Percentiles rank a stretch among this genome's conserved stretches.
Evolutionary conservation across 345 rosid species (phyloP).

Genomic region (Citrus glauca): DNA sequence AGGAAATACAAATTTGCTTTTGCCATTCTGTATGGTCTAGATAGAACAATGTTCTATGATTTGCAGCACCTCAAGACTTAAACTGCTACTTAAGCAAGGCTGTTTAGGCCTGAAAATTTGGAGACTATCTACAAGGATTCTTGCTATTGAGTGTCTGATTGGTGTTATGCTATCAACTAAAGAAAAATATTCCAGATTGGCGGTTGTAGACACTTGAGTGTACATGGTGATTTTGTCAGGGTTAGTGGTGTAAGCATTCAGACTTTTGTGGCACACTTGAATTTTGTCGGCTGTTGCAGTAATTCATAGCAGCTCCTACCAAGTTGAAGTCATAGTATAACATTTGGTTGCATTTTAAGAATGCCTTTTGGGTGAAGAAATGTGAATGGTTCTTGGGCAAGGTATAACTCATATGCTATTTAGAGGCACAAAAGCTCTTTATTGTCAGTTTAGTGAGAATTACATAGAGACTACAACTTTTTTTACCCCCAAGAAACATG

Average conservation of each 20-base stretch:
- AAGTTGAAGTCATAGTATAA: not conserved
- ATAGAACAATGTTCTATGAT: not conserved
- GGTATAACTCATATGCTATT: not conserved
- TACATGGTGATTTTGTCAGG: not conserved
- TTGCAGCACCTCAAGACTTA: not conserved
- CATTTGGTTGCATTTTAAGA: not conserved
- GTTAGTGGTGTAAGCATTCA: not conserved
- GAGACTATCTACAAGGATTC: not conserved
- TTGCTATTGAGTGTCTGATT: not conserved
- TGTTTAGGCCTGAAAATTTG: not conserved
- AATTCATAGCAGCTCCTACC: not conserved
- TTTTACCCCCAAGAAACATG: not conserved
- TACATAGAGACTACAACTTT: not conserved
- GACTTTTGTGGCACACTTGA: not conserved
- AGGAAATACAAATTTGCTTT: not conserved
- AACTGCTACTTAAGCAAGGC: not conserved
- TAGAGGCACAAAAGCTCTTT: not conserved
- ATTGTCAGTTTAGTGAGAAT: not conserved
- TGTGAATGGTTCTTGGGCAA: not conserved
- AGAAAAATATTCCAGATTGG: not conserved
- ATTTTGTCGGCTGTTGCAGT: not conserved
- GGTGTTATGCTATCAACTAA: not conserved
- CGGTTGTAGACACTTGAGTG: no score
- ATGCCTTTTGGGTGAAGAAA: not conserved
- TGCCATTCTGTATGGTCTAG: not conserved